Conservation (phyloP, 2,329 filamentous ascomycete genomes). For the Cercospora janseana region DNA sequence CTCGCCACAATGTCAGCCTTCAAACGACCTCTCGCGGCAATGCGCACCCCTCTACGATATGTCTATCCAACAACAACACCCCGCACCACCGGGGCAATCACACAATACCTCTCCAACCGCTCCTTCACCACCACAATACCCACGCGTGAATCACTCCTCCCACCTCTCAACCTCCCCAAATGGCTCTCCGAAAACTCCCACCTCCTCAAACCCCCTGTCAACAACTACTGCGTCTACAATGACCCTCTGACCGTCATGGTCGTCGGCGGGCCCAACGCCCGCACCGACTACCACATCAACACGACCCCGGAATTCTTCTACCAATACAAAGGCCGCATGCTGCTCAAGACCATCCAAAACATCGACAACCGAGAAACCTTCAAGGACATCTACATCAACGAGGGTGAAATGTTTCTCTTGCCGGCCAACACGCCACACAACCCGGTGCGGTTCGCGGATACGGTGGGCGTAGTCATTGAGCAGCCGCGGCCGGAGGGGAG, state of each 20-base stretch:
- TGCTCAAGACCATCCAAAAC: constrained; percentile 82
- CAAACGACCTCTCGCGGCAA: background rate
- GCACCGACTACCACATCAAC: constrained; percentile 99
- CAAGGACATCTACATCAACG: constrained; percentile 81
- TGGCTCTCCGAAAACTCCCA: constrained; percentile 86
- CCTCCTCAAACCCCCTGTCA: constrained; percentile 87
- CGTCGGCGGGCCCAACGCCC: constrained; percentile 91
- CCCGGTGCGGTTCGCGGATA: constrained; percentile 87
- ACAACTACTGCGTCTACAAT: constrained; percentile 97
- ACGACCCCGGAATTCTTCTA: constrained; percentile 96
- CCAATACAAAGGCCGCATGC: constrained; percentile 89
- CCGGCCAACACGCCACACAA: constrained; percentile 96
- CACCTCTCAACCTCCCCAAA: constrained; percentile 47
- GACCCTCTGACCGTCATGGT: constrained; percentile 83
- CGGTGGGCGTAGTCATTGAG: constrained; percentile 91
- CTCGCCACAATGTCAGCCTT: background rate
- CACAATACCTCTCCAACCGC: background rate
- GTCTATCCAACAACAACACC: background rate
- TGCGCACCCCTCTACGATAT: background rate
- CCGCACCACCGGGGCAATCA: background rate
- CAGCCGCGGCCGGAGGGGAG: constrained; percentile 69
- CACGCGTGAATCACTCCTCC: constrained; percentile 6
- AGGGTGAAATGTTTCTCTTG: constrained; percentile 91
- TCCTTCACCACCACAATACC: constrained; percentile 5
- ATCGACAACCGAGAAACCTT: constrained; percentile 58